Percentiles rank a stretch among this genome's conserved stretches.
Evolutionary conservation across 495 filamentous ascomycete species (phyloP).

Genomic region (Neurospora cerealis): DNA sequence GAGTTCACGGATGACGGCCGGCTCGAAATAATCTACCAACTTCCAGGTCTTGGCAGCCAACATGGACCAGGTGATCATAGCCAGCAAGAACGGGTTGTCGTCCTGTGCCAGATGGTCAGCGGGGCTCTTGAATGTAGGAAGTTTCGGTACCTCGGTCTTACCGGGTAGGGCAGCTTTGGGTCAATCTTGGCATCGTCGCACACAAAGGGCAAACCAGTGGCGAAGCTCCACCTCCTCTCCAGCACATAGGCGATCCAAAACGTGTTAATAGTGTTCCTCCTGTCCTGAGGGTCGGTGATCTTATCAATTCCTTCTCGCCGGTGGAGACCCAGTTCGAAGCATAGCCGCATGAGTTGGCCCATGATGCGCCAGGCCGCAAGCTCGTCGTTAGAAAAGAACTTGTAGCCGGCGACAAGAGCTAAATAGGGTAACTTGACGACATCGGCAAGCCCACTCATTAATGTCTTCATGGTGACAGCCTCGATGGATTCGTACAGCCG

Average conservation of each 20-base stretch:
- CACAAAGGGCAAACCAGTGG: slow-evolving; percentile 71
- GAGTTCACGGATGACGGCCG: slow-evolving; percentile 38
- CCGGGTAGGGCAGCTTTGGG: slow-evolving; percentile 63
- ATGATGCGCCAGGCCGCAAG: slow-evolving; percentile 70
- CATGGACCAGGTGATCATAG: slow-evolving; percentile 68
- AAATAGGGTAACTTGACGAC: slow-evolving; percentile 64
- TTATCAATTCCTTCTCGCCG: slow-evolving; percentile 61
- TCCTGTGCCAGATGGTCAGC: slow-evolving; percentile 38
- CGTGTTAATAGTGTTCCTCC: slow-evolving; percentile 48
- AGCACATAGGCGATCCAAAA: slow-evolving; percentile 79
- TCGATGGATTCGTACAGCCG: slow-evolving; percentile 62
- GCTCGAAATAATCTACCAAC: slow-evolving; percentile 48
- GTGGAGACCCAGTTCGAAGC: slow-evolving; percentile 73
- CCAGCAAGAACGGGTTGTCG: slow-evolving; percentile 57
- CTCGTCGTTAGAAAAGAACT: slow-evolving; percentile 76
- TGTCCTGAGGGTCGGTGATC: slow-evolving; percentile 52
- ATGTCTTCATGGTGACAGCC: slow-evolving; percentile 54
- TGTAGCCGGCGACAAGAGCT: slow-evolving; percentile 68
- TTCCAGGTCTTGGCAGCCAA: slow-evolving; percentile 76
- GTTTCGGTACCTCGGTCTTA: slow-evolving; percentile 29
- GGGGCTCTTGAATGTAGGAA: neutral
- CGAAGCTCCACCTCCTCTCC: slow-evolving; percentile 73
- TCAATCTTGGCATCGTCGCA: slow-evolving; percentile 80
- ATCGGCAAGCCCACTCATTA: slow-evolving; percentile 56
- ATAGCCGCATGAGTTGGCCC: slow-evolving; percentile 64